Evolutionary conservation across 345 rosid genomes (phyloP), one percentile per base, ranked within the genome.

Genomic region (Cardamine occulta): DNA sequence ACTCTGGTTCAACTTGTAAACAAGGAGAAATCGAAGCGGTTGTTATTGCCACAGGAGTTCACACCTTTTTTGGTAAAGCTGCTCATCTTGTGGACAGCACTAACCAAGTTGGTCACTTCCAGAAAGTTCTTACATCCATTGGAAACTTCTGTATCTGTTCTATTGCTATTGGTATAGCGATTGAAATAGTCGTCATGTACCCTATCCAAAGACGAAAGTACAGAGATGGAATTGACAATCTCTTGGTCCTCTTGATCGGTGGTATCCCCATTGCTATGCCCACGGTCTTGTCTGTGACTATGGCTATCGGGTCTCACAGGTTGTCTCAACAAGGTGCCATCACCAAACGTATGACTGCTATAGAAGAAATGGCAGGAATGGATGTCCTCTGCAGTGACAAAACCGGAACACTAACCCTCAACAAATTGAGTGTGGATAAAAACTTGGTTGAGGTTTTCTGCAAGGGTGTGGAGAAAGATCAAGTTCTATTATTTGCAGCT

Each of bases 241-340:
- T 93, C 69, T 85, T 89, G 4, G 97, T 91, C 76, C 82, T 93
- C 65, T 91, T 93, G 66, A 93, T 89, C 35, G 98, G 98, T 76
- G 98, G 97, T 78, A 93, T 93, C 82, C 98, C 98, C 40, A 93
- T 93, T 70, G 98, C 98, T 69, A 91, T 93, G 97, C 97, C 97
- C 7, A 93, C 98, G 1, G 98, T 93, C 75, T 93, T 93, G 84
- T 93, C 98, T 29, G 86, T 74, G 47, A 69, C 80, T 57, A 80
- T 80, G 82, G 82, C 82, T 80, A 80, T 80, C 32, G 79, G 79
- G 58, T 80, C 82, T 70, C 82, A 80, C 54, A 80, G 82, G 74
- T 31, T 80, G 56, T 74, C 82, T 52, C 73, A 80, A 64, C 82
- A 80, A 70, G 82, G 82, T 49, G 82, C 82, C 68, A 80, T 80